Conservation (phyloP, 495 filamentous ascomycete genomes). For the Trichoderma orchidacearum region DNA sequence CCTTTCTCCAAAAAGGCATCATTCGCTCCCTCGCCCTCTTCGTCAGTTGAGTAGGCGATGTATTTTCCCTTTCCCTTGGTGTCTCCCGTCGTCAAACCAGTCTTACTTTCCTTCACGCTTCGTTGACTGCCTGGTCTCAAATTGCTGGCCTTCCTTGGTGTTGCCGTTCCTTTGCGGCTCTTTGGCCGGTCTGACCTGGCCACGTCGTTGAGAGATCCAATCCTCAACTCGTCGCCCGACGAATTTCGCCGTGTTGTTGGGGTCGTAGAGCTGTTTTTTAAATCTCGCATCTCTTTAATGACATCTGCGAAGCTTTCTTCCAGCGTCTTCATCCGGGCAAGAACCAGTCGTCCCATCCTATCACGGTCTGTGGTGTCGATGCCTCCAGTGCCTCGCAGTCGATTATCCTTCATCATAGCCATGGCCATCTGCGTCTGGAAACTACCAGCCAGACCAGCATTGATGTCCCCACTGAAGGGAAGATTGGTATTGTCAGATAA, state of each 20-base stretch:
- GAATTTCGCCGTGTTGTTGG: conserved; percentile 25
- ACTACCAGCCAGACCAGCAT: conserved; percentile 54
- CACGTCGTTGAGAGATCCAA: not conserved
- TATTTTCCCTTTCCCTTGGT: conserved; percentile 15
- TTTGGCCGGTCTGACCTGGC: not conserved
- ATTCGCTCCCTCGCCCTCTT: conserved; percentile 7
- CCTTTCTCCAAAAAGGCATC: not conserved
- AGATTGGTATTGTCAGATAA: conserved; percentile 55
- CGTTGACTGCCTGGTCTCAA: conserved; percentile 8
- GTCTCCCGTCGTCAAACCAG: conserved; percentile 2
- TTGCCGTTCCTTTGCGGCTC: conserved; percentile 1
- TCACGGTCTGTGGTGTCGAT: conserved; percentile 44
- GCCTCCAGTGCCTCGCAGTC: conserved; percentile 7
- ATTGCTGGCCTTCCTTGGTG: conserved; percentile 7
- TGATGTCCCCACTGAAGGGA: conserved; percentile 41
- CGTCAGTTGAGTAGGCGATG: conserved; percentile 6
- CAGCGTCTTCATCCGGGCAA: conserved; percentile 83
- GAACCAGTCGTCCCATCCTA: conserved; percentile 63
- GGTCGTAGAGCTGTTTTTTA: conserved; percentile 22
- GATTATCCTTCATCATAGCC: conserved; percentile 28
- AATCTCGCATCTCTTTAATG: conserved; percentile 66
- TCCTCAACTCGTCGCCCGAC: conserved; percentile 21
- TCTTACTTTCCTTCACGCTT: conserved; percentile 7
- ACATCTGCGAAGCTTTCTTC: conserved; percentile 79
- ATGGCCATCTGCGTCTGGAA: conserved; percentile 70